phyloP scores from a whole-genome alignment of 148 eudicot species.

The Rheum nobile region DNA sequence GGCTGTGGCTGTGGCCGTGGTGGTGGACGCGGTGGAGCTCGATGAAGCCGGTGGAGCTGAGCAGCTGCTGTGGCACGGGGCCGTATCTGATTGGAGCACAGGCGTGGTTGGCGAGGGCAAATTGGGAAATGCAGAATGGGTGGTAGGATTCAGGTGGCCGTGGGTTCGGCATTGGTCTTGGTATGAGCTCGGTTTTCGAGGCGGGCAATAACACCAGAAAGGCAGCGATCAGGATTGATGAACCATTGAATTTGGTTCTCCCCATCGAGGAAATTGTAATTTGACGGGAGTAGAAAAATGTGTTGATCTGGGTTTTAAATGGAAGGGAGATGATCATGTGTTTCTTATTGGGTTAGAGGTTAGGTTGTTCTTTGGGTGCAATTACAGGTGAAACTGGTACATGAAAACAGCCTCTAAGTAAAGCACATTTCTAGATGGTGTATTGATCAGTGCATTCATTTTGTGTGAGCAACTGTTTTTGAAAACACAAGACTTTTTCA shows the following conservation, averaged over 20 bases:
- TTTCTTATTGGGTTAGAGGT: slow-evolving; percentile 24
- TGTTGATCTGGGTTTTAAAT: slow-evolving; percentile 9
- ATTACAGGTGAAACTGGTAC: slow-evolving; percentile 4
- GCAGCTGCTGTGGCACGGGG: slow-evolving; percentile 21
- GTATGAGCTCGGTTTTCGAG: slow-evolving; percentile 16
- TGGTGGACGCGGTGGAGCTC: slow-evolving; percentile 8
- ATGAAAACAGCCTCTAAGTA: neutral
- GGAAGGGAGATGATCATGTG: slow-evolving; percentile 34
- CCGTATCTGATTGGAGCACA: slow-evolving; percentile 41
- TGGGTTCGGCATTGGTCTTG: slow-evolving; percentile 18
- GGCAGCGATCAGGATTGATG: slow-evolving; percentile 8
- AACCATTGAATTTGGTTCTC: slow-evolving; percentile 9
- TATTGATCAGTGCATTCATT: slow-evolving; percentile 24
- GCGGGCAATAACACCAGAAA: slow-evolving; percentile 20
- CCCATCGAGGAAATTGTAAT: slow-evolving; percentile 24
- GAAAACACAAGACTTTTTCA: neutral
- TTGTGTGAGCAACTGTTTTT: slow-evolving; percentile 23
- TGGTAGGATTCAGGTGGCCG: slow-evolving; percentile 21
- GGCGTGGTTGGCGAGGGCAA: slow-evolving; percentile 65
- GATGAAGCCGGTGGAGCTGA: slow-evolving; percentile 12
- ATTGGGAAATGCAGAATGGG: slow-evolving; percentile 49
- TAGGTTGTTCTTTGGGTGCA: slow-evolving; percentile 18
- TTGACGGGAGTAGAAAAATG: slow-evolving; percentile 10
- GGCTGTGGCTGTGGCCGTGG: slow-evolving; percentile 20
- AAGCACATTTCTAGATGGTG: slow-evolving; percentile 2